These are phyloP conservation scores for Anacardium occidentale DNA, from an alignment of 345 rosid species.

Conservation along the genomic window DNA sequence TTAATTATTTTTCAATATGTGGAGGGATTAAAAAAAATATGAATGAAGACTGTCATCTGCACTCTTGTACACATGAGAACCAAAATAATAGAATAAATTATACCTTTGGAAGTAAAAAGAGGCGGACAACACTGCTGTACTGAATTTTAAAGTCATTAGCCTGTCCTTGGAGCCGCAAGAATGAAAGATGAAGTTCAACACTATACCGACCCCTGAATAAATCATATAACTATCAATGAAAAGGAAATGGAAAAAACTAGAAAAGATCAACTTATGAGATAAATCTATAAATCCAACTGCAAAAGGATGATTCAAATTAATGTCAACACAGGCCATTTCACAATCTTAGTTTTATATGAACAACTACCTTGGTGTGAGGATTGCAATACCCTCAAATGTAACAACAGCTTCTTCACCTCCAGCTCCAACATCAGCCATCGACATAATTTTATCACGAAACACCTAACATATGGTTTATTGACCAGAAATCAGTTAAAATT, in stretches of 20 bases:
- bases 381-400: conserved; percentile 84
- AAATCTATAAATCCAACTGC: not conserved
- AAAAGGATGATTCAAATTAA: not conserved
- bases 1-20: not conserved
- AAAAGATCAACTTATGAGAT: conserved; percentile 7
- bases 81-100: not conserved
- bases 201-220: conserved; percentile 89
- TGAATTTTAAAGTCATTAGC: conserved; percentile 99
- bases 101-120: conserved; percentile 97
- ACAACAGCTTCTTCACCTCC: conserved; percentile 91
- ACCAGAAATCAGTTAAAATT: conserved; percentile 11
- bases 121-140: conserved; percentile 94
- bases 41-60: not conserved
- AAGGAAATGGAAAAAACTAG: not conserved
- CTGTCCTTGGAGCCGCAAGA: conserved; percentile 90
- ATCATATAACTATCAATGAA: conserved; percentile 15
- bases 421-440: conserved; percentile 84
- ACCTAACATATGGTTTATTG: conserved; percentile 44
- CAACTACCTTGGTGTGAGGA: conserved; percentile 89
- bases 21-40: not conserved
- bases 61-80: not conserved
- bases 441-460: conserved; percentile 66
- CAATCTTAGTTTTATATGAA: not conserved
- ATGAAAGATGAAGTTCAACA: conserved; percentile 93
- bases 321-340: not conserved